These are phyloP conservation scores for Cercospora zeae-maydis DNA, from an alignment of 2,329 filamentous ascomycete genomes.

Conservation along the genomic window DNA sequence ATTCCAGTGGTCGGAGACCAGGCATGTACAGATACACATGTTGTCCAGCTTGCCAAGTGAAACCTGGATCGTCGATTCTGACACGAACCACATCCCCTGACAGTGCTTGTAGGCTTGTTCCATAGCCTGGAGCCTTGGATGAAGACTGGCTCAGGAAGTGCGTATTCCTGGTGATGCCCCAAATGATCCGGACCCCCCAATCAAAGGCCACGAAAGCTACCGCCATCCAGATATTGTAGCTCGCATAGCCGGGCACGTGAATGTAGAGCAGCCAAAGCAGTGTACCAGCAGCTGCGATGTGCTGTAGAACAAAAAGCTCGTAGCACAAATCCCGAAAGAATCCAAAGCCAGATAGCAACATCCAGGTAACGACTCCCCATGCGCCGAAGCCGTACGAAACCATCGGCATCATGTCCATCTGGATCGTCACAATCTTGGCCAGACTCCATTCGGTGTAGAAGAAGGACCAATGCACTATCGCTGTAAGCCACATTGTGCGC, in stretches of 20 bases:
- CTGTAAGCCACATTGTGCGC: constrained; percentile 51
- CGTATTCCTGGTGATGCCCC: constrained; percentile 28
- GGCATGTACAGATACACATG: constrained; percentile 60
- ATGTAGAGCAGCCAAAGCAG: constrained; percentile 51
- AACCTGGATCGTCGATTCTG: constrained; percentile 53
- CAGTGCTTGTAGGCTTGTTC: constrained; percentile 40
- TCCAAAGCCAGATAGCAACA: constrained; percentile 50
- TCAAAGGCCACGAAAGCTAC: constrained; percentile 34
- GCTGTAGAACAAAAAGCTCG: constrained; percentile 54
- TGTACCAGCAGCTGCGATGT: constrained; percentile 49
- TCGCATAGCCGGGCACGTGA: constrained; percentile 42
- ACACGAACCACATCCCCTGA: constrained; percentile 56
- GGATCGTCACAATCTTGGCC: constrained; percentile 49
- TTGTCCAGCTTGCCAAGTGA: constrained; percentile 60
- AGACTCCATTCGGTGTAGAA: constrained; percentile 53
- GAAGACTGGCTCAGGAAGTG: constrained; percentile 22
- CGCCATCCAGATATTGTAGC: constrained; percentile 32
- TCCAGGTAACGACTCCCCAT: constrained; percentile 51
- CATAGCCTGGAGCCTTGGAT: constrained; percentile 25
- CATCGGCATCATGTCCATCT: constrained; percentile 49
- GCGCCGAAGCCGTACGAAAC: constrained; percentile 52
- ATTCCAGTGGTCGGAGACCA: constrained; percentile 54
- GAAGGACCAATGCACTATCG: constrained; percentile 54
- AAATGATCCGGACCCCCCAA: constrained; percentile 29
- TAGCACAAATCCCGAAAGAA: constrained; percentile 51